A percentile compares a stretch with the other conserved stretches of the same genome.
These are phyloP conservation scores for Microdochium nivale DNA, from an alignment of 2,329 filamentous ascomycete genomes.

Conservation along the genomic window DNA sequence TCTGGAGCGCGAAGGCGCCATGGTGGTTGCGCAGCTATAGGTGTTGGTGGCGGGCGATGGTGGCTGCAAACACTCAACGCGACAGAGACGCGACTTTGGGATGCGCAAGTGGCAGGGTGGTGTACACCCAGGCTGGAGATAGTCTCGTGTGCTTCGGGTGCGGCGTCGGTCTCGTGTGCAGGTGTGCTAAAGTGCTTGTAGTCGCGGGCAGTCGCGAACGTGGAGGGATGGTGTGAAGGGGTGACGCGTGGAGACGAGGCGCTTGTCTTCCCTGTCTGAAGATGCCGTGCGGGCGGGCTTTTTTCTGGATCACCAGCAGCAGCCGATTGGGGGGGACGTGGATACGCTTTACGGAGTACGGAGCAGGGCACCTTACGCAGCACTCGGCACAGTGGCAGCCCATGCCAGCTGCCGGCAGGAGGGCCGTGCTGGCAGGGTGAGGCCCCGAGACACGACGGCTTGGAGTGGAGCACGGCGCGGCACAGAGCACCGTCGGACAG, in stretches of 20 bases:
- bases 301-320: not conserved
- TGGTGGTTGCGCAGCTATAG: constrained; percentile 24
- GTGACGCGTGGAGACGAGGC: not conserved
- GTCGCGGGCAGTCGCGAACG: not conserved
- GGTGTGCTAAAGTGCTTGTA: not conserved
- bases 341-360: constrained; percentile 3
- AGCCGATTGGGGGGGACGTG: not conserved
- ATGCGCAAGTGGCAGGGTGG: constrained; percentile 3
- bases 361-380: constrained; percentile 19
- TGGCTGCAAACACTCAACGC: constrained; percentile 39
- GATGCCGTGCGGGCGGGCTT: not conserved
- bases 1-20: constrained; percentile 46
- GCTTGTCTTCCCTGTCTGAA: not conserved
- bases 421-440: not conserved
- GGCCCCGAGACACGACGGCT: not conserved
- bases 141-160: not conserved
- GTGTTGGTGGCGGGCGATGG: not conserved
- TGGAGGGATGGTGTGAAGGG: not conserved
- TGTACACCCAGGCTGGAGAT: not conserved
- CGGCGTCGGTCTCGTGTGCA: not conserved
- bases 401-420: not conserved
- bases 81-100: constrained; percentile 40
- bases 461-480: not conserved
- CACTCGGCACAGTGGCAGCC: constrained; percentile 14
- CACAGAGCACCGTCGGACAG: too few relatives aligned